These are phyloP conservation scores for Backusella circina DNA, from an alignment of 192 early-diverging fungal genomes.

Conservation along the genomic window DNA sequence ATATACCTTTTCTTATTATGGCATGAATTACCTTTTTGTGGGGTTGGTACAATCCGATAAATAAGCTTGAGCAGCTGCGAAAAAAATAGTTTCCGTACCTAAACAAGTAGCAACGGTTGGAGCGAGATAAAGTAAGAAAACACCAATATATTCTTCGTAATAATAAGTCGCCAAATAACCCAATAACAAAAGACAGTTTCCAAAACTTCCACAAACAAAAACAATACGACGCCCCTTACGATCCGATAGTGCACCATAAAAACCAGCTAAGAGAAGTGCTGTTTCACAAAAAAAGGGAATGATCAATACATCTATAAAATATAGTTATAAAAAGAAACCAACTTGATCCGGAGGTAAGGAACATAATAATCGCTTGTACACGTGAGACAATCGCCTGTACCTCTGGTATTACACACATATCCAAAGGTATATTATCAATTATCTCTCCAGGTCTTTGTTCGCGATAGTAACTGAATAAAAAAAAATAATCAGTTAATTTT, in stretches of 20 bases:
- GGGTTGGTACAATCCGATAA: constrained; percentile 29
- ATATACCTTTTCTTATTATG: not conserved
- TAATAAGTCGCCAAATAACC: constrained; percentile 1
- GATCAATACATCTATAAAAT: not conserved
- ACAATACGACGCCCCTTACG: constrained; percentile 19
- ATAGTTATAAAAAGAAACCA: not conserved
- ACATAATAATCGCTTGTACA: constrained; percentile 14
- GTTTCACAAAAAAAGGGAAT: not conserved
- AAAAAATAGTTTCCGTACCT: constrained; percentile 10
- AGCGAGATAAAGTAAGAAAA: constrained; percentile 21
- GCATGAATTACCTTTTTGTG: constrained; percentile 9
- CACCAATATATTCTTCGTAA: constrained; percentile 3
- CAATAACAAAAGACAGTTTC: constrained; percentile 3
- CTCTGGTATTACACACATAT: constrained; percentile 31
- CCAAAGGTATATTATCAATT: constrained; percentile 15
- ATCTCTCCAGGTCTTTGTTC: not conserved
- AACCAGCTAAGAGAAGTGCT: constrained; percentile 17
- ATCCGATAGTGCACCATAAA: constrained; percentile 32
- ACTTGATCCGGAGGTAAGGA: constrained; percentile 7
- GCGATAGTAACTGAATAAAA: not conserved
- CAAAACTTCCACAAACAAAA: constrained; percentile 11
- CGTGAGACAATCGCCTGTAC: constrained; percentile 21
- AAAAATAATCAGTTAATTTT: not conserved
- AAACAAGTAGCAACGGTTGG: constrained; percentile 17
- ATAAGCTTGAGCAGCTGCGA: constrained; percentile 31